Evolutionary conservation across 768 basidiomycete species (phyloP), one percentile per base, ranked within the genome.

Genomic region (Boletus reticuloceps): DNA sequence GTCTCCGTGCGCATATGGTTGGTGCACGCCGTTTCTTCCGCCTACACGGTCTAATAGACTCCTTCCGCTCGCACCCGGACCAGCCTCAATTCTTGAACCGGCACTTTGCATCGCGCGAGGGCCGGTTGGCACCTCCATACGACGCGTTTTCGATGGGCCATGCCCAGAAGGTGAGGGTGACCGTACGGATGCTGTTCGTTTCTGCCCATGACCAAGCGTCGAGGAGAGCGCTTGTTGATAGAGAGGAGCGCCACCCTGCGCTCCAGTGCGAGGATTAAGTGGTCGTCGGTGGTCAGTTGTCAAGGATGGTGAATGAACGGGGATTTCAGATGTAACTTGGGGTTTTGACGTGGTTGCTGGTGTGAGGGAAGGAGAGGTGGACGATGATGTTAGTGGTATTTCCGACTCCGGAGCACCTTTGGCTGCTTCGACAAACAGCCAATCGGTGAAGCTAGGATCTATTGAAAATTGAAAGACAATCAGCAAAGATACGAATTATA

Each of bases 41-140:
- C 91, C 87, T n/a, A 95, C 82, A 48, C 93, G 81, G 62, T 95
- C 94, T 38, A 92, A 73, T 42, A 96, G 77, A 71, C 89, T 91
- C 54, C 86, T 80, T 25, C 81, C 74, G 8, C 60, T 65, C 17
- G 69, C 58, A 48, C 50, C 61, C 6, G 64, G 14, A 47, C 37
- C 39, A 25, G 29, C 11, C 11, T 68, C 67, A n/a, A 45, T 12
- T 54, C 64, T 58, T 53, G 67, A 36, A 39, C 54, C 39, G 6
- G 60, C 47, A 13, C 69, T 62, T 51, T 75, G 75, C 91, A 94
- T 93, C 2, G 91, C 91, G 49, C 94, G 82, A 19, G 94, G 94
- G 22, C 89, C 92, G 3, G 88, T 88, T 1, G 94, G 94, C 1
- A 89, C 74, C 58, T 92, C 90, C 29, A 79, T 85, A 57, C 88